Base-by-base conservation (phyloP, 2,329 filamentous ascomycete genomes). In the Fusarium burgessii region DNA sequence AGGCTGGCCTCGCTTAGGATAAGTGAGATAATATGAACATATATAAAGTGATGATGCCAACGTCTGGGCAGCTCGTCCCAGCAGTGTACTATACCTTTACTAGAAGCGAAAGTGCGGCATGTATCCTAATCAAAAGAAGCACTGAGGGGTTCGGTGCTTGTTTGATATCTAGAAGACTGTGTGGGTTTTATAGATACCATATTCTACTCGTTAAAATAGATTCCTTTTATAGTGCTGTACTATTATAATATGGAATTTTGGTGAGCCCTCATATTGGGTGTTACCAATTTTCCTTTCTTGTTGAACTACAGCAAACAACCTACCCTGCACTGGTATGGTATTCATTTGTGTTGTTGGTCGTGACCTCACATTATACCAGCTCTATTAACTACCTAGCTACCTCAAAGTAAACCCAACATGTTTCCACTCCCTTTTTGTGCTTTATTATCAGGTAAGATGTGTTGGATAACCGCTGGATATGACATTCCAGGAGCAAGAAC, bases 1-100 rank as follows among this genome's bases (percentile, higher is more conserved):
- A 82, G 64, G 74, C 70, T 62, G 72, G 71, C 33, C 63, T 80
- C 33, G 56, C 61, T 27, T 73, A 64, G 29, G 18, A 33, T 20
- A 7, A 43, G 20, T 9, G 33, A 35, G 8, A 12, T 20, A 20
- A 32, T 41, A 13, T 23, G 11, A 58, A 25, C 29, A 29, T 55
- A 25, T 18, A 18, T 45, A 20, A 32, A 25, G 36, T 33, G 55
- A 63, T 58, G 52, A 25, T 43, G 29, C 50, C 36, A 29, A 27
- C 27, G 18, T 42, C 10, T 50, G n/a, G 18, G 18, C 17, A 46
- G 11, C 41, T 45, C 46, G 33, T 59, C 38, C 47, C 33, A 41
- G 32, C 49, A 62, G 25, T 75, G 68, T 72, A 73, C 51, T 49
- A 71, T 73, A 72, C 57, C 46, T 73, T 57, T 62, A 49, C 13